Base-by-base conservation (phyloP, 2,329 filamentous ascomycete genomes). In the Pestalotiopsis sp. region DNA sequence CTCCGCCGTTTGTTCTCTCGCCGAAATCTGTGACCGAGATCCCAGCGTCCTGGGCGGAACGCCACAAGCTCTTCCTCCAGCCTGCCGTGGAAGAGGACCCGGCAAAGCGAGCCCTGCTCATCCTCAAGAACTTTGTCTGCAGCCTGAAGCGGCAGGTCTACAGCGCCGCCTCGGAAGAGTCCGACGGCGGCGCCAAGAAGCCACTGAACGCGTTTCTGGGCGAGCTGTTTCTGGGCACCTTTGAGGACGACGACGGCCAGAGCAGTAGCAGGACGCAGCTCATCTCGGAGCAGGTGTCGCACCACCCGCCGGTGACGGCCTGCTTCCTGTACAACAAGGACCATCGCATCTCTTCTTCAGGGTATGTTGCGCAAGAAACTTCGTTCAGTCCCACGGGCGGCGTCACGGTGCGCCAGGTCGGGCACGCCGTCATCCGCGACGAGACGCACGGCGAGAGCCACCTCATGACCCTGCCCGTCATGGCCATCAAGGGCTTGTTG, bases 1-100 rank as follows among this genome's bases (percentile, higher is more conserved):
- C 86, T 3, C 86, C 85, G 12, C 85, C 86, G 3, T 88, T 87
- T 75, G 85, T 88, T 68, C 83, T 88, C 65, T 85, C 84, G 49
- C 84, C 83, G 25, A 86, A 81, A 58, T 88, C 86, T 2, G 83
- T 87, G 55, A 85, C 84, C 68, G 86, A 88, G 71, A 87, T 87
- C 77, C 85, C 84, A n/a, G 84, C 84, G 1, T 85, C 86, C 76
- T 88, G 85, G 86, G 82, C 85, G n/a, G 85, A 87, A 71, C 85
- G 86, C 74, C 86, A 86, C 41, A 79, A 80, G 27, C 74, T 86
- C 0, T 86, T 86, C 71, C 75, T 82, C 36, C 80, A 81, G 3
- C 82, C 84, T 4, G 82, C 83, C 0, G 71, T 75, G 12, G 81
- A 81, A 68, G 65, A 76, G 14, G 78, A 80, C 49, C 76, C 81